A percentile compares a stretch with the other conserved stretches of the same genome.
Evolutionary conservation across 1,284 basidiomycete genomes (phyloP).

Genomic region (Trametes versicolor): DNA sequence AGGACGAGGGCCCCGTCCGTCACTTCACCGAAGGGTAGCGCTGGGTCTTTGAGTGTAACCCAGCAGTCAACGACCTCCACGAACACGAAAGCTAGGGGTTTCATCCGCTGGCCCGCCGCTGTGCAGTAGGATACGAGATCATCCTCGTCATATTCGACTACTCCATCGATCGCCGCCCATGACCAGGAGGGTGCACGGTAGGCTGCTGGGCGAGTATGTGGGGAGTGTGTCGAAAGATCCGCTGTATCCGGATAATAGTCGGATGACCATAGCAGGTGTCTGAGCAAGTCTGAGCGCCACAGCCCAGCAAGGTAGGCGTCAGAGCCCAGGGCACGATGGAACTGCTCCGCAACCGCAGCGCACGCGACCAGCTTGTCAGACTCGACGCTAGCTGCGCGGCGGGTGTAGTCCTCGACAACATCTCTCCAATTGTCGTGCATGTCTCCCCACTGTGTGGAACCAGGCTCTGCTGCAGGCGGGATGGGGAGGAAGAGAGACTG

Average conservation of each 20-base stretch:
- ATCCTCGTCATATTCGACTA: not conserved
- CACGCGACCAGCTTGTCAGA: constrained; percentile 15
- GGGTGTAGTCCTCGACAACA: no score
- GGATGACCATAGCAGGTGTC: constrained; percentile 15
- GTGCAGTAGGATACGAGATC: not conserved
- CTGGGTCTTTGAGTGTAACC: not conserved
- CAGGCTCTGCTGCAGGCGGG: no score
- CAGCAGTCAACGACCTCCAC: not conserved
- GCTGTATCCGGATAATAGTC: not conserved
- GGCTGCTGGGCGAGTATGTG: no score
- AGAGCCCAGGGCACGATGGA: constrained; percentile 21
- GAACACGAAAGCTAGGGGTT: no score
- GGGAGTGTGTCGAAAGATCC: no score
- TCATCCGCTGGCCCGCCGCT: no score
- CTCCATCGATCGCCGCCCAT: constrained; percentile 17
- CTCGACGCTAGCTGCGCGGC: not conserved
- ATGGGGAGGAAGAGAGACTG: not conserved
- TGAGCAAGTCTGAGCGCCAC: constrained; percentile 7
- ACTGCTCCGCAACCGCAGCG: constrained; percentile 27
- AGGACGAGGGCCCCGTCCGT: not conserved
- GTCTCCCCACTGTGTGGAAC: not conserved
- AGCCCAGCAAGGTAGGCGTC: constrained; percentile 27
- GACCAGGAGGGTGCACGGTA: constrained; percentile 28
- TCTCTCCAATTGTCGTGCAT: not conserved
- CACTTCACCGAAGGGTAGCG: not conserved